Evolutionary conservation across 139 green algal genomes (phyloP).

Genomic region (Haematococcus sp.): DNA sequence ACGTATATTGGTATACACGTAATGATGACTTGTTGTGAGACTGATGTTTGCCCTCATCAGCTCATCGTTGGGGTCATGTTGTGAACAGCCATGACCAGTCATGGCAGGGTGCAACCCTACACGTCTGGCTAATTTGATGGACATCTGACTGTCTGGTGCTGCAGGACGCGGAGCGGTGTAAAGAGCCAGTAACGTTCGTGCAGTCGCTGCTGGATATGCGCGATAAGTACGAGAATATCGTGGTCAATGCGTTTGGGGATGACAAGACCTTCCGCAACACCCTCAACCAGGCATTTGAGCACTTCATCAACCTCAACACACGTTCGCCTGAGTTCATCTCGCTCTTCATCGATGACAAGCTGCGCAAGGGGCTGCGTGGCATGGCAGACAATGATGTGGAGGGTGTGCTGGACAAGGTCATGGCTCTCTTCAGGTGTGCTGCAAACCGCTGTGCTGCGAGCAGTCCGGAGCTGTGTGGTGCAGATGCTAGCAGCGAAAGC

Average conservation of each 20-base stretch:
- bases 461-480: background rate
- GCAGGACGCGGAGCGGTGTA: conserved; percentile 63
- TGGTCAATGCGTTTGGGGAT: conserved; percentile 66
- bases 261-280: conserved; percentile 91
- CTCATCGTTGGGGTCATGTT: no score
- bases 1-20: no score
- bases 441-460: background rate
- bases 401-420: conserved; percentile 86
- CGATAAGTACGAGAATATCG: conserved; percentile 91
- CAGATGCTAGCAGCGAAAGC: no score
- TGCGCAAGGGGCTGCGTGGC: conserved; percentile 74
- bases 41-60: background rate
- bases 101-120: no score
- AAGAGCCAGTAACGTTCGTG: conserved; percentile 87
- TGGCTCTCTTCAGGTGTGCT: conserved; percentile 82
- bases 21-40: no score
- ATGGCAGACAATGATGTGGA: conserved; percentile 88
- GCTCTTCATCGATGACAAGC: conserved; percentile 96
- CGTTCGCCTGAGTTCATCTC: conserved; percentile 93
- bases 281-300: conserved; percentile 91
- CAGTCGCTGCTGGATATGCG: conserved; percentile 77
- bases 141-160: no score
- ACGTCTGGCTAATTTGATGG: no score
- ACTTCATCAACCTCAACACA: conserved; percentile 91
- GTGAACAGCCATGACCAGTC: no score